Evolutionary conservation across 192 early-diverging fungal genomes (phyloP).

Genomic region (Coemansia sp.): DNA sequence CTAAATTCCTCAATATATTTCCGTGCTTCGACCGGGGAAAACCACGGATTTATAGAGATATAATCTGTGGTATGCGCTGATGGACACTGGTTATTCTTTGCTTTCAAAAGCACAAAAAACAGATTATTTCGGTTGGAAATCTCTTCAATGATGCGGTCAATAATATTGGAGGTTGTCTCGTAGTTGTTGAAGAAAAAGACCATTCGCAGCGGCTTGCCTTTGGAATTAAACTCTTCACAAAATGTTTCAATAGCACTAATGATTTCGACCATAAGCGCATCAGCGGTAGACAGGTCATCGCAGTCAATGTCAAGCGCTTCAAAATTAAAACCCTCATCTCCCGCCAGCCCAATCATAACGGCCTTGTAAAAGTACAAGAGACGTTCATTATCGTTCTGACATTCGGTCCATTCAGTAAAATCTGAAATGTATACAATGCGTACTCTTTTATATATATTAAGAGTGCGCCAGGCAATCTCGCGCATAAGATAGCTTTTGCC

Average conservation of each 20-base stretch:
- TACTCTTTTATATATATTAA: not conserved
- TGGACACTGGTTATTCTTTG: not conserved
- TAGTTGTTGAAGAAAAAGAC: not conserved
- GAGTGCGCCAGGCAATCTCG: not conserved
- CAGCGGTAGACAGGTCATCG: not conserved
- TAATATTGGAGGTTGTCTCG: not conserved
- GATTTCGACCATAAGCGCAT: not conserved
- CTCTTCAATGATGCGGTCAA: not conserved
- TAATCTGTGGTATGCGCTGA: not conserved
- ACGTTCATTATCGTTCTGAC: not conserved
- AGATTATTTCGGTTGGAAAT: not conserved
- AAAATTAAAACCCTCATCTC: not conserved
- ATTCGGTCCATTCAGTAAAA: not conserved
- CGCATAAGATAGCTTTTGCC: not conserved
- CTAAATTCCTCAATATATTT: not conserved
- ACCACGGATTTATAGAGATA: not conserved
- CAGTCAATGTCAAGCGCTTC: not conserved
- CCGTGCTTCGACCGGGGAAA: not conserved
- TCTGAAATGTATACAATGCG: slow-evolving; percentile 1
- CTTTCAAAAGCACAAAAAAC: not conserved
- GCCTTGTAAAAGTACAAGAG: slow-evolving; percentile 4
- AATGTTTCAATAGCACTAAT: not conserved
- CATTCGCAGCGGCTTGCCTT: not conserved
- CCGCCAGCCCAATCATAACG: not conserved
- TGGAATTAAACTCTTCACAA: not conserved